Evolutionary conservation across 805 yeast species (phyloP).

Genomic region (Huiozyma sinensis): DNA sequence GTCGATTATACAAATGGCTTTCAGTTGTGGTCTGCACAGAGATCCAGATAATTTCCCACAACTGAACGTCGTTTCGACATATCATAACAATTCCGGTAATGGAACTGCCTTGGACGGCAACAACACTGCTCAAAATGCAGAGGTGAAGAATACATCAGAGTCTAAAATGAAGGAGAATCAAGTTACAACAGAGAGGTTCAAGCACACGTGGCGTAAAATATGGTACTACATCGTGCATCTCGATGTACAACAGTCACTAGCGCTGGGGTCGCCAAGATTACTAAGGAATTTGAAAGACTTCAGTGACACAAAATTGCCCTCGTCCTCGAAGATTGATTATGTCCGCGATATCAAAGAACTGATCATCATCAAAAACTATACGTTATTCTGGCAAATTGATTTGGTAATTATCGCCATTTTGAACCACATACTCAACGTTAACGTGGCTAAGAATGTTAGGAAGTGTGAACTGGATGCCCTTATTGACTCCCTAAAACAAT

Average conservation of each 20-base stretch:
- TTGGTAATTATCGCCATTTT: constrained; percentile 29
- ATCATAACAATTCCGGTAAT: constrained; percentile 6
- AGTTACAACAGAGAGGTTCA: constrained; percentile 27
- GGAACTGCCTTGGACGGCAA: constrained; percentile 2
- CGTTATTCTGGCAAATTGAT: constrained; percentile 38
- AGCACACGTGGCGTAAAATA: constrained; percentile 46
- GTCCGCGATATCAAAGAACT: constrained; percentile 34
- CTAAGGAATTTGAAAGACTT: constrained; percentile 30
- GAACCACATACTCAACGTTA: constrained; percentile 26
- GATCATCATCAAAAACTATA: constrained; percentile 37
- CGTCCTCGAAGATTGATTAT: constrained; percentile 28
- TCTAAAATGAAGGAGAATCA: constrained; percentile 7
- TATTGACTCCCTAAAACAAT: constrained; percentile 25
- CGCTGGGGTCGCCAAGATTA: constrained; percentile 32
- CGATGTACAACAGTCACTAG: constrained; percentile 34
- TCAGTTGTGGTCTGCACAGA: constrained; percentile 55
- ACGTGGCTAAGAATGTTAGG: constrained; percentile 32
- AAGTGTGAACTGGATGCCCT: constrained; percentile 32
- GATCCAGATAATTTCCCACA: constrained; percentile 49
- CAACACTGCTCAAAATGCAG: constrained; percentile 1
- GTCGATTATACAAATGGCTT: constrained; percentile 54
- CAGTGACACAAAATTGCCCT: constrained; percentile 36
- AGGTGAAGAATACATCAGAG: neutral
- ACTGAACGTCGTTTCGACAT: constrained; percentile 22
- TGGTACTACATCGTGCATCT: constrained; percentile 40